Conservation (phyloP, 2,329 filamentous ascomycete species). For the Aotearoamyces nothofagi region DNA sequence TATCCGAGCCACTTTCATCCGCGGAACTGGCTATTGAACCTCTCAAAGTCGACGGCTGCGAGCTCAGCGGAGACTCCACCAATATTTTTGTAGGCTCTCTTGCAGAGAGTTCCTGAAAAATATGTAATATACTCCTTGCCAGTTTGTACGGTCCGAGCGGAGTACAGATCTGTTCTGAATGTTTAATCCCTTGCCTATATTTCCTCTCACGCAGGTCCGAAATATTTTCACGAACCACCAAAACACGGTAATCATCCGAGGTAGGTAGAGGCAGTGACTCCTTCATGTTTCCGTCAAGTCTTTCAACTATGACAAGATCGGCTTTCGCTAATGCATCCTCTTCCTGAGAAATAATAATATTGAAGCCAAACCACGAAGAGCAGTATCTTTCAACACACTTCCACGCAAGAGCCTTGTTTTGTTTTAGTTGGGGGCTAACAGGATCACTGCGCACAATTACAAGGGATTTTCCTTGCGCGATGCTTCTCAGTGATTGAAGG, state of each 20-base stretch:
- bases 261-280: too few species aligned
- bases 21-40: too few species aligned
- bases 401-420: conserved; percentile 12
- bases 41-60: too few species aligned
- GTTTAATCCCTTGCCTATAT: too few species aligned
- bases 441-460: conserved; percentile 3
- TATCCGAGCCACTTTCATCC: too few species aligned
- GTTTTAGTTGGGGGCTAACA: conserved; percentile 3
- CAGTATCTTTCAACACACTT: conserved; percentile 13
- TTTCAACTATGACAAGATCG: conserved; percentile 11
- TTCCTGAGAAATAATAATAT: conserved; percentile 3
- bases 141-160: too few species aligned
- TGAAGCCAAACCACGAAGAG: conserved; percentile 15
- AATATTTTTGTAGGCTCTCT: too few species aligned
- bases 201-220: too few species aligned
- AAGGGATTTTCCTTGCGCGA: conserved; percentile 8
- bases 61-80: too few species aligned
- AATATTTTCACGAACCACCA: conserved; percentile 11
- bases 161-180: too few species aligned
- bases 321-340: conserved; percentile 3
- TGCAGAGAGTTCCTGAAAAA: too few species aligned
- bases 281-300: conserved; percentile 1
- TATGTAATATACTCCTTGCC: too few species aligned
- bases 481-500: conserved; percentile 6
- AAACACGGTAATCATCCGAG: conserved; percentile 7